Percentiles rank a stretch among this genome's conserved stretches.
Conservation (phyloP, 495 filamentous ascomycete species). For the Gamarada debralockiae region DNA sequence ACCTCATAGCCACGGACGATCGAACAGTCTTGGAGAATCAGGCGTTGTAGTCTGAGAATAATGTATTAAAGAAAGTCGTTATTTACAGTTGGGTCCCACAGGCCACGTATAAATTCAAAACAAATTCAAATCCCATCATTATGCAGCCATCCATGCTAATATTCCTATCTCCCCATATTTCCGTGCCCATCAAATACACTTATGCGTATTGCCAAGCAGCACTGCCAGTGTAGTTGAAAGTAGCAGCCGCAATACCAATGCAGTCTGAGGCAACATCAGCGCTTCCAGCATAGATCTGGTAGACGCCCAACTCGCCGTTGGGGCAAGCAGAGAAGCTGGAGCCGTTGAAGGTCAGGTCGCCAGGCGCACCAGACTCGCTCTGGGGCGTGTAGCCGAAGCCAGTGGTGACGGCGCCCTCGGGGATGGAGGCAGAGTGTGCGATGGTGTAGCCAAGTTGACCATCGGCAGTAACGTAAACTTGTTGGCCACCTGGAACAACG, state of each 20-base stretch:
- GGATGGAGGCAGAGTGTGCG: conserved; percentile 56
- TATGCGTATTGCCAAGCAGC: conserved; percentile 10
- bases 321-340: conserved; percentile 14
- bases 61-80: too few species aligned
- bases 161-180: too few species aligned
- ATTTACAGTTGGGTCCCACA: too few species aligned
- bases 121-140: too few species aligned
- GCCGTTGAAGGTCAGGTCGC: conserved; percentile 5
- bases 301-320: background rate
- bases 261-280: conserved; percentile 1
- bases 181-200: too few species aligned
- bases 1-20: too few species aligned
- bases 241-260: conserved; percentile 2
- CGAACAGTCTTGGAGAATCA: too few species aligned
- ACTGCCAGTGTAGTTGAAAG: background rate
- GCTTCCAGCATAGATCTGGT: conserved; percentile 13
- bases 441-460: conserved; percentile 57
- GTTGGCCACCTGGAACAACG: conserved; percentile 62
- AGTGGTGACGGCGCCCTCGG: conserved; percentile 43
- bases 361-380: background rate
- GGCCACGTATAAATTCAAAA: too few species aligned
- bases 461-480: conserved; percentile 54
- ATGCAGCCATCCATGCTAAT: too few species aligned
- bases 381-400: conserved; percentile 34
- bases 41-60: too few species aligned